These are phyloP conservation scores for Verbascum thapsus DNA, from an alignment of 257 asterid genomes.

Conservation along the genomic window DNA sequence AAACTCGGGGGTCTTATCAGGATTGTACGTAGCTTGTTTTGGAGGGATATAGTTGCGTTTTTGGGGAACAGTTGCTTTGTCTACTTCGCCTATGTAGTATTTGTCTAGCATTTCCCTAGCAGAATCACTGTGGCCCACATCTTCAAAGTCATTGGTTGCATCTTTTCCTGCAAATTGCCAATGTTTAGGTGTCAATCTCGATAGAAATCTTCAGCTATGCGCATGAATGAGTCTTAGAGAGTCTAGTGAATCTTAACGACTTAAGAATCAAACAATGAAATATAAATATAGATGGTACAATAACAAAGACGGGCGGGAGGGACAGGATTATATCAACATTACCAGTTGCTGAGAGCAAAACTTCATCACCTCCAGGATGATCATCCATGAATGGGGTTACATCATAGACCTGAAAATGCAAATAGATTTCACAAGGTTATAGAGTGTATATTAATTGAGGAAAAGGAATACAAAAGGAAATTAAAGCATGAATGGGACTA, in stretches of 20 bases:
- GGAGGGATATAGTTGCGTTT: conserved; percentile 57
- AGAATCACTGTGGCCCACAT: conserved; percentile 76
- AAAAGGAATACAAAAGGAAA: background rate
- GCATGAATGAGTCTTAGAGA: too few relatives aligned
- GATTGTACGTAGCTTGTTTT: conserved; percentile 41
- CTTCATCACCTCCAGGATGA: conserved; percentile 79
- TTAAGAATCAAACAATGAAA: too few relatives aligned
- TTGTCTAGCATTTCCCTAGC: conserved; percentile 69
- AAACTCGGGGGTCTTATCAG: conserved; percentile 60
- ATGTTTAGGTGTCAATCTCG: background rate
- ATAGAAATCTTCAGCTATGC: background rate
- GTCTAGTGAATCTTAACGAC: too few relatives aligned
- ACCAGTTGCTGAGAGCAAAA: conserved; percentile 66
- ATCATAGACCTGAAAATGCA: conserved; percentile 74
- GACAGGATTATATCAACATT: conserved; percentile 28
- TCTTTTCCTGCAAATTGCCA: conserved; percentile 63
- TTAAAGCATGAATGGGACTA: background rate
- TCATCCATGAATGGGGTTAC: conserved; percentile 75
- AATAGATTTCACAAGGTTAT: background rate
- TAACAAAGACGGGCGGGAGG: background rate
- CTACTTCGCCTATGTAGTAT: conserved; percentile 70
- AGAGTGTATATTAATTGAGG: background rate
- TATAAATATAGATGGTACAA: too few relatives aligned
- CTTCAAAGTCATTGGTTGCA: conserved; percentile 82
- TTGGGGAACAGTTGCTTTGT: conserved; percentile 59